Evolutionary conservation across 2,329 filamentous ascomycete genomes (phyloP), one percentile per base, ranked within the genome.

Genomic region (Trichoderma polysporum): DNA sequence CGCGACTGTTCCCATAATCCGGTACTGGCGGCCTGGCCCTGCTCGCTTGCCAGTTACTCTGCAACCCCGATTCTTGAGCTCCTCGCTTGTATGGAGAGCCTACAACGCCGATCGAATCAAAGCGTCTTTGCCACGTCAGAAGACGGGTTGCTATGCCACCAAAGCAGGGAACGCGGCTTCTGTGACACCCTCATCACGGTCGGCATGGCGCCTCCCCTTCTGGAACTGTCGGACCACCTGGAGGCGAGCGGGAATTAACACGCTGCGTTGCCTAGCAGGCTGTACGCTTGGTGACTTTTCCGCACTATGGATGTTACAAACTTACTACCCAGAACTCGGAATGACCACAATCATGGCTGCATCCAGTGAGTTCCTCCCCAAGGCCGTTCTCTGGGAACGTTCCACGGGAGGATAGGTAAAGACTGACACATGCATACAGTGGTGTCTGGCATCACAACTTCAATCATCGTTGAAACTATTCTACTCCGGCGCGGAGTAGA

Each of bases 261-360:
- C 85, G 0, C 72, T 85, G 3, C 82, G 85, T 7, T 88, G 85
- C 68, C 78, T 87, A 1, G 74, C 84, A 2, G 85, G 85, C 8
- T 87, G 85, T 69, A 86, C 84, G 0, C 49, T 77, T 0, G 85
- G 85, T n/a, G 85, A 87, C 71, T 87, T 87, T 68, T 80, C 83
- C 1, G 79, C 83, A 0, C 80, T 87, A 77, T 87, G 85, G 84
- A 78, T 81, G 35, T 77, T 88, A 0, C 85, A 87, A 67, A 75
- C 81, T 0, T 80, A 79, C 49, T 80, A 79, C 59, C 78, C 83
- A 0, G 80, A 79, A 2, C 72, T 85, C 4, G 81, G 82, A 0
- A 80, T 85, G 74, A 77, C 78, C 0, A 69, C 76, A 1, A 83
- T 84, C 13, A 87, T 87, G 85, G 80, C 75, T 0, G 75, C 83